phyloP scores from a whole-genome alignment of 2,329 filamentous ascomycete genomes.

The Diaporthe ampelina region DNA sequence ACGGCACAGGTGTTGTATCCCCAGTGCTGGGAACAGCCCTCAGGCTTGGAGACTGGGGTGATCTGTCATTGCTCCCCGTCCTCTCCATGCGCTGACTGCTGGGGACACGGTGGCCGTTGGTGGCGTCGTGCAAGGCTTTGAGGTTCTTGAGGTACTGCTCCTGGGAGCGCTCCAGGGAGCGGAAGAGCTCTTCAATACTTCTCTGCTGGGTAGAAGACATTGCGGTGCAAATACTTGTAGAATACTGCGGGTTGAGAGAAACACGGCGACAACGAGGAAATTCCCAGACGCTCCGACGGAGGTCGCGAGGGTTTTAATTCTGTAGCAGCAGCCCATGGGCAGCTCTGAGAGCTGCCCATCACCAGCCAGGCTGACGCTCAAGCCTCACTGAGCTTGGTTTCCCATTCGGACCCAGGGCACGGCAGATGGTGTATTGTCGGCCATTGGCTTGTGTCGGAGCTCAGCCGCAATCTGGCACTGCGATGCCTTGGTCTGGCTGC shows the following conservation, averaged over 20 bases:
- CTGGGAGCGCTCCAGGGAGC: constrained; percentile 27
- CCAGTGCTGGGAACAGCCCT: not conserved
- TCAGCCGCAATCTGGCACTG: constrained; percentile 27
- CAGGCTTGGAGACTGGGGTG: constrained; percentile 11
- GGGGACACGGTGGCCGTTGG: not conserved
- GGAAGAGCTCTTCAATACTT: constrained; percentile 34
- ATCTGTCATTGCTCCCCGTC: constrained; percentile 30
- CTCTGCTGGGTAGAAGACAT: constrained; percentile 31
- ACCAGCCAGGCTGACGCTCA: not conserved
- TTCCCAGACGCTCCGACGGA: not conserved
- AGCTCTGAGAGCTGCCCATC: not conserved
- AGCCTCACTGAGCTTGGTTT: constrained; percentile 3
- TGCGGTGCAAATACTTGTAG: not conserved
- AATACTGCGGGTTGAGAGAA: not conserved
- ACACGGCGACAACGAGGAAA: not conserved
- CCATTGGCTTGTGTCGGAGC: constrained; percentile 22
- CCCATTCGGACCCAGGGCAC: not conserved
- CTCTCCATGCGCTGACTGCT: constrained; percentile 34
- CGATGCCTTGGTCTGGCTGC: constrained; percentile 13
- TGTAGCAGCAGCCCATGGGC: not conserved
- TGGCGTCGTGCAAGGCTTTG: constrained; percentile 19
- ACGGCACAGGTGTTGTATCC: constrained; percentile 13
- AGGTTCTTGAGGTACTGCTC: constrained; percentile 37
- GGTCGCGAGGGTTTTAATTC: not conserved
- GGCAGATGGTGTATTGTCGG: constrained; percentile 17